Conservation (phyloP, 2,329 filamentous ascomycete genomes). For the Nemania sp. region DNA sequence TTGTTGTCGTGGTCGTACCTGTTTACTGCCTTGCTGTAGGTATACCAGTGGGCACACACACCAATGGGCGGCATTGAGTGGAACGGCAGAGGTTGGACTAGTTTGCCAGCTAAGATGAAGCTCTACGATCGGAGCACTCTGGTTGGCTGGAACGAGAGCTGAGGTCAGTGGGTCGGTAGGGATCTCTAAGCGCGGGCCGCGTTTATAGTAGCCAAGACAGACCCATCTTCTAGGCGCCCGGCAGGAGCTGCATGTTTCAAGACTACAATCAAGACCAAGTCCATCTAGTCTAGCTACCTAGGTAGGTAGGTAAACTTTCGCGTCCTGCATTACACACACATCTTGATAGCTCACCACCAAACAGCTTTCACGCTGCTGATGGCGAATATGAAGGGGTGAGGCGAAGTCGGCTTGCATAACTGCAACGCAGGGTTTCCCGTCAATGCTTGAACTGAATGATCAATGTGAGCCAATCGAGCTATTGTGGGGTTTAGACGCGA, state of each 20-base stretch:
- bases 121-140: slow-evolving; percentile 42
- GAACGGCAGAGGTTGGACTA: slow-evolving; percentile 20
- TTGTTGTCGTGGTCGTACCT: background rate
- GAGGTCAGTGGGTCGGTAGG: slow-evolving; percentile 42
- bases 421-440: slow-evolving; percentile 15
- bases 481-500: slow-evolving; percentile 33
- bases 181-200: slow-evolving; percentile 50
- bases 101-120: slow-evolving; percentile 35
- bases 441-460: slow-evolving; percentile 21
- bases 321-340: background rate
- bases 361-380: background rate
- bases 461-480: slow-evolving; percentile 44
- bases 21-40: background rate
- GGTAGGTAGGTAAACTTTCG: slow-evolving; percentile 5
- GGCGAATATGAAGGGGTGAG: slow-evolving; percentile 46
- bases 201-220: slow-evolving; percentile 34
- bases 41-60: slow-evolving; percentile 11
- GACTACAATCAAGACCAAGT: slow-evolving; percentile 5
- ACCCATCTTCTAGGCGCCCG: slow-evolving; percentile 37
- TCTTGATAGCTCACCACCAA: slow-evolving; percentile 7
- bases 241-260: slow-evolving; percentile 33
- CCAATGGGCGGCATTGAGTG: slow-evolving; percentile 19
- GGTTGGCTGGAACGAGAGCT: slow-evolving; percentile 46
- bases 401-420: slow-evolving; percentile 38
- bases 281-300: too few species aligned